phyloP scores from a whole-genome alignment of 1,284 basidiomycete genomes.

The Cryptococcus jaspeensis region DNA sequence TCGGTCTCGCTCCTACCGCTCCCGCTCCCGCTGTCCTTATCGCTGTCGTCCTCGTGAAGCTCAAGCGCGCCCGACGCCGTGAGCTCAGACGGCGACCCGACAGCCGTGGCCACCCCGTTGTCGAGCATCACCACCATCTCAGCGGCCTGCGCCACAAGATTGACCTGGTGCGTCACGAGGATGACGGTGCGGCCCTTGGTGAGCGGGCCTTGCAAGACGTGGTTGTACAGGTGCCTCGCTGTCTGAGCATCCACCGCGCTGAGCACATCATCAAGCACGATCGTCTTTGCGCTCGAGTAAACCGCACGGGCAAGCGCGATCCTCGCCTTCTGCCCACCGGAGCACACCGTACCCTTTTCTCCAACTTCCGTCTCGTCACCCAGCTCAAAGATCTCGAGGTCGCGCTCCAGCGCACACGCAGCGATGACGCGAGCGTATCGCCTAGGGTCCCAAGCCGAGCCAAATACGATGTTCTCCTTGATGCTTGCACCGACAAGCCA shows the following conservation, averaged over 20 bases:
- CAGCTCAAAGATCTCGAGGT: slow-evolving; percentile 56
- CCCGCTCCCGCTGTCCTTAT: not conserved
- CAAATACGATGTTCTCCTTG: slow-evolving; percentile 59
- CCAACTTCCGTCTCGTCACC: slow-evolving; percentile 61
- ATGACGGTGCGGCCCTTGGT: slow-evolving; percentile 52
- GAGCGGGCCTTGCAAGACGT: slow-evolving; percentile 47
- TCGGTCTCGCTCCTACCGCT: not conserved
- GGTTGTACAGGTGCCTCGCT: slow-evolving; percentile 40
- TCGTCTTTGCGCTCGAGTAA: slow-evolving; percentile 46
- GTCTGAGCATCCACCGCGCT: slow-evolving; percentile 56
- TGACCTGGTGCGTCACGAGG: slow-evolving; percentile 58
- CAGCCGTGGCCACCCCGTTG: slow-evolving; percentile 35
- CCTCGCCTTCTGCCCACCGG: slow-evolving; percentile 49
- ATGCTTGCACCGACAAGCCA: slow-evolving; percentile 60
- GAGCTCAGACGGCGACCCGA: slow-evolving; percentile 43
- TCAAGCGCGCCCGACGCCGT: slow-evolving; percentile 23
- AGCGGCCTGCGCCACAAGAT: slow-evolving; percentile 54
- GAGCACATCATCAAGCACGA: slow-evolving; percentile 50
- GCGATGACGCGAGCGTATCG: slow-evolving; percentile 55
- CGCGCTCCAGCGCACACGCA: slow-evolving; percentile 57
- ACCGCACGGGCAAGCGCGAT: slow-evolving; percentile 50
- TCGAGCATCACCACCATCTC: slow-evolving; percentile 48
- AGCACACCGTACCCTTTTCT: slow-evolving; percentile 58
- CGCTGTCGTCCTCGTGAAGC: slow-evolving; percentile 15
- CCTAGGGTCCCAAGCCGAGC: slow-evolving; percentile 49